Evolutionary conservation across 208 protist species (phyloP).

Genomic region (Naegleria lovaniensis): DNA sequence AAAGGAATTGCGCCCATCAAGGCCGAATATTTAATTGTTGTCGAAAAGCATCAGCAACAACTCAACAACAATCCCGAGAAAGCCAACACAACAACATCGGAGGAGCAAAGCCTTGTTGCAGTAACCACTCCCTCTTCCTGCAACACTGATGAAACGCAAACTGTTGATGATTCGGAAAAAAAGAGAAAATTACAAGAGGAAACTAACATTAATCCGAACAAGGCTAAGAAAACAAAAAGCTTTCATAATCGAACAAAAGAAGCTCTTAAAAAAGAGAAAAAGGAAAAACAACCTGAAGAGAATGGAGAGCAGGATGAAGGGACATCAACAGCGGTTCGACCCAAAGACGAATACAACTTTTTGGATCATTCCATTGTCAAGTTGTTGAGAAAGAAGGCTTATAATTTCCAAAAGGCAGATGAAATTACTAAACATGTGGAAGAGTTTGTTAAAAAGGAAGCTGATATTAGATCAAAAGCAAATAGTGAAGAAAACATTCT

Average conservation of each 20-base stretch:
- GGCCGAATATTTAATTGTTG: neutral
- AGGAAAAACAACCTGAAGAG: neutral
- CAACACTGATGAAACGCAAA: no score
- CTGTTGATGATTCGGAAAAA: neutral
- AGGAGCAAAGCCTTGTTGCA: no score
- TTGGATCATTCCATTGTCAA: neutral
- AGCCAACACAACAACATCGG: no score
- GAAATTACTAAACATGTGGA: constrained; percentile 8
- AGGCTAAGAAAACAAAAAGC: neutral
- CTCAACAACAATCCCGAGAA: no score
- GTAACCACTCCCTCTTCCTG: no score
- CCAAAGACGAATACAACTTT: neutral
- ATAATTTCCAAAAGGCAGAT: neutral
- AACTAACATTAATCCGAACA: neutral
- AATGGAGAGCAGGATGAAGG: neutral
- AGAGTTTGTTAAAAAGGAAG: neutral
- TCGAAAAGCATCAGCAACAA: neutral
- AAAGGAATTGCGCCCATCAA: neutral
- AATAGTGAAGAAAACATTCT: neutral
- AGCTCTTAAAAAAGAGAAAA: neutral
- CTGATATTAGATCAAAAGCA: neutral
- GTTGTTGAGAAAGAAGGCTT: neutral
- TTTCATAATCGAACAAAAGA: neutral
- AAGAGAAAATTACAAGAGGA: neutral
- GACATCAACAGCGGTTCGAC: neutral